phyloP scores from a whole-genome alignment of 108 stramenopile species.

The Seminavis robusta region DNA sequence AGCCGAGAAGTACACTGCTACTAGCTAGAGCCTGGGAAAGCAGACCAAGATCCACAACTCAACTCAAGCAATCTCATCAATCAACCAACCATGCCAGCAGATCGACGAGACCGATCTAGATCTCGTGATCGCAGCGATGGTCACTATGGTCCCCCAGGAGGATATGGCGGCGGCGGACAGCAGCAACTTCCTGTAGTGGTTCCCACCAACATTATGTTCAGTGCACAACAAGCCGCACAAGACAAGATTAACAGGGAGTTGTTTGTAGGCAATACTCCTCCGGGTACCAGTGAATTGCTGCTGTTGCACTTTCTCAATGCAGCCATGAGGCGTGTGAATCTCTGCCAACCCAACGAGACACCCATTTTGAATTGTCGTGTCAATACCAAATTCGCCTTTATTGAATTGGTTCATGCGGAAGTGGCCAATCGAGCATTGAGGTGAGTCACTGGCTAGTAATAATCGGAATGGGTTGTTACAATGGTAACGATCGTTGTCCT shows the following conservation, averaged over 20 bases:
- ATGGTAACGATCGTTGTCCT: too few species aligned
- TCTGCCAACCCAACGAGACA: constrained; percentile 56
- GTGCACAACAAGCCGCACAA: constrained; percentile 41
- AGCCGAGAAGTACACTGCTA: too few species aligned
- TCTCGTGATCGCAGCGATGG: not conserved
- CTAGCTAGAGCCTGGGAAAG: too few species aligned
- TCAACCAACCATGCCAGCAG: too few species aligned
- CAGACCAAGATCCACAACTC: too few species aligned
- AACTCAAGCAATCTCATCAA: too few species aligned
- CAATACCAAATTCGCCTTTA: constrained; percentile 88
- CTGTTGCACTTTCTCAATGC: constrained; percentile 88
- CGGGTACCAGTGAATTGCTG: constrained; percentile 77
- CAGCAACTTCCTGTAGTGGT: not conserved
- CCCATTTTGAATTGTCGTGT: constrained; percentile 83
- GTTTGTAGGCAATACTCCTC: constrained; percentile 93
- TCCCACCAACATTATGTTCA: not conserved
- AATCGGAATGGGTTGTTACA: too few species aligned
- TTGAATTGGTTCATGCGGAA: constrained; percentile 71
- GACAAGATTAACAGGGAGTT: constrained; percentile 89
- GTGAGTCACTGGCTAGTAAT: too few species aligned
- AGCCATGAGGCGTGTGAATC: constrained; percentile 82
- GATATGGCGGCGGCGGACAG: not conserved
- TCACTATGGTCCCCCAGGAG: not conserved
- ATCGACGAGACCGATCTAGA: too few species aligned
- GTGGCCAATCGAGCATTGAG: constrained; percentile 71